Percentiles rank a stretch among this genome's conserved stretches.
Evolutionary conservation across 495 filamentous ascomycete species (phyloP).

Genomic region (Talaromyces borbonicus): DNA sequence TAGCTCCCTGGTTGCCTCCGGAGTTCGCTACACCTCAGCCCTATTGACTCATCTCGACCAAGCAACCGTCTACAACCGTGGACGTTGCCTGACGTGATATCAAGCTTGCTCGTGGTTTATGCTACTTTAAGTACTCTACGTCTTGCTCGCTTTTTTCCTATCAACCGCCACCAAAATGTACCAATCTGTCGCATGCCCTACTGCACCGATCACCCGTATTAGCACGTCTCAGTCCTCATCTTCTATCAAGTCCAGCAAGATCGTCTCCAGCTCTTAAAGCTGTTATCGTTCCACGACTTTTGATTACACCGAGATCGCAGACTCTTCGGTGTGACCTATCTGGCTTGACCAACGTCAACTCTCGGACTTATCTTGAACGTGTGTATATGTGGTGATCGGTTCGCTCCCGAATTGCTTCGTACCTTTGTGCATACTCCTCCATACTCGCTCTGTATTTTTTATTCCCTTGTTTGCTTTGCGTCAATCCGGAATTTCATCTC

Average conservation of each 20-base stretch:
- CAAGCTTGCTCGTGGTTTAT: background rate
- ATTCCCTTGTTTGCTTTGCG: background rate
- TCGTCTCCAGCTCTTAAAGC: conserved; percentile 15
- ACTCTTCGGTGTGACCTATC: conserved; percentile 9
- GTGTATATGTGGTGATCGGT: conserved; percentile 19
- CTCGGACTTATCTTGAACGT: too few relatives aligned
- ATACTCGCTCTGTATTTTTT: background rate
- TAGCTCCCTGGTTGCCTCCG: conserved; percentile 2
- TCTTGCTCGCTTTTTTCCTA: conserved; percentile 5
- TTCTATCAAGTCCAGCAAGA: conserved; percentile 16
- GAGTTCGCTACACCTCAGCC: background rate
- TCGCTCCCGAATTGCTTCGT: background rate
- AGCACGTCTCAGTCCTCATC: conserved; percentile 19
- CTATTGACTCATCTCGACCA: conserved; percentile 1
- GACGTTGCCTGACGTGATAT: background rate
- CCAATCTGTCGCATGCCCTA: conserved; percentile 17
- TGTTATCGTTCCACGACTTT: conserved; percentile 1
- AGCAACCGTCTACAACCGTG: background rate
- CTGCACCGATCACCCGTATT: conserved; percentile 24
- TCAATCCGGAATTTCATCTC: conserved; percentile 5
- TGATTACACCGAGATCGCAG: background rate
- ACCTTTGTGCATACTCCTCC: conserved; percentile 5
- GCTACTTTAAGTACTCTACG: background rate
- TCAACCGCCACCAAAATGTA: conserved; percentile 22
- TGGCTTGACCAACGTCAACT: conserved; percentile 17